A percentile compares a stretch with the other conserved stretches of the same genome.
These are phyloP conservation scores for Fusarium buharicum DNA, from an alignment of 2,329 filamentous ascomycete species.

Conservation along the genomic window DNA sequence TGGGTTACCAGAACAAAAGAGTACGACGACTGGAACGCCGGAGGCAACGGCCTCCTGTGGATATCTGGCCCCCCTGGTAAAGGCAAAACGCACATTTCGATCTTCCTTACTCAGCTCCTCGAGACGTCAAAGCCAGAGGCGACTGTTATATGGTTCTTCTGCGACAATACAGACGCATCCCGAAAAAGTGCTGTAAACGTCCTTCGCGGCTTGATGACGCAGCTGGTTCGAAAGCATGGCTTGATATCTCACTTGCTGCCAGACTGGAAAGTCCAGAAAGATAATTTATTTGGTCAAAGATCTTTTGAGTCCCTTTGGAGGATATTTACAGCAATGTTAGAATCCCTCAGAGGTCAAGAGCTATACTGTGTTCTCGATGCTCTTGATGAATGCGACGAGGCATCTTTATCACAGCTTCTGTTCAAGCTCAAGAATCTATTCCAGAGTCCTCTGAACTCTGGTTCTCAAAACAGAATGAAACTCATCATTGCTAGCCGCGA, in stretches of 20 bases:
- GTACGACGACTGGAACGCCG: not conserved
- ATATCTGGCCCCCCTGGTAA: slow-evolving; percentile 14
- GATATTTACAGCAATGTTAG: not conserved
- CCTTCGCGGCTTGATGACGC: slow-evolving; percentile 1
- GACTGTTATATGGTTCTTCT: slow-evolving; percentile 19
- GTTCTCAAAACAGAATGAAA: not conserved
- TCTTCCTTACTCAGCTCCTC: slow-evolving; percentile 5
- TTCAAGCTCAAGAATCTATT: slow-evolving; percentile 4
- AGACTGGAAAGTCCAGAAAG: not conserved
- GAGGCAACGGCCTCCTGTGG: slow-evolving; percentile 2
- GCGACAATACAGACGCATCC: slow-evolving; percentile 1
- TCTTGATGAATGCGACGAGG: slow-evolving; percentile 10
- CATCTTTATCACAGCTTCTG: not conserved
- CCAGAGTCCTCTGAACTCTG: fast-evolving
- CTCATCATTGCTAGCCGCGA: slow-evolving; percentile 2
- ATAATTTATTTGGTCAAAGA: not conserved
- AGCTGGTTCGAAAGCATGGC: not conserved
- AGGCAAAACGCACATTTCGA: slow-evolving; percentile 19
- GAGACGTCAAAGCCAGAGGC: not conserved
- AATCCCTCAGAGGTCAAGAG: not conserved
- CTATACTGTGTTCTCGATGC: slow-evolving; percentile 9
- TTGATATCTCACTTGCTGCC: not conserved
- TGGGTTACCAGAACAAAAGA: slow-evolving; percentile 11
- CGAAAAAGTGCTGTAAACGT: slow-evolving; percentile 10
- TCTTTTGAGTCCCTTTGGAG: slow-evolving; percentile 13